phyloP scores from a whole-genome alignment of 2,329 filamentous ascomycete genomes.

The Cordyceps cicadae region DNA sequence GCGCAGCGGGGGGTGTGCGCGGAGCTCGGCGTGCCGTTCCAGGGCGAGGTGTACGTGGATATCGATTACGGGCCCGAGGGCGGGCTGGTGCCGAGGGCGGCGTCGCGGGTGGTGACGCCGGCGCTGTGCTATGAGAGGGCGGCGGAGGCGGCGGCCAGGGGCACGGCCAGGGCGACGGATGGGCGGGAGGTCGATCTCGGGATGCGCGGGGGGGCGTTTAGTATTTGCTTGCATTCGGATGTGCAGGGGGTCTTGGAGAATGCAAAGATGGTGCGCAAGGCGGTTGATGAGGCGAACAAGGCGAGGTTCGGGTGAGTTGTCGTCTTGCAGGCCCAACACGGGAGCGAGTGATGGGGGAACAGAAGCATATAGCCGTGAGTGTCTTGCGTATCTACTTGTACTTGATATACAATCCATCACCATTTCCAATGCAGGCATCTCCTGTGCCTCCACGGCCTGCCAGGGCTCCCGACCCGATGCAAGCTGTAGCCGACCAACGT shows the following conservation, averaged over 20 bases:
- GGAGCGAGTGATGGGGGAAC: too few relatives aligned
- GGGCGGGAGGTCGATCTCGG: background rate
- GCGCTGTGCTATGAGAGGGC: slow-evolving; percentile 12
- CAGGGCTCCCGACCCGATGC: too few relatives aligned
- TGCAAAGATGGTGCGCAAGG: slow-evolving; percentile 7
- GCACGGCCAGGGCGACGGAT: background rate
- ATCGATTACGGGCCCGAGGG: slow-evolving; percentile 18
- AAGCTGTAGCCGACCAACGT: too few relatives aligned
- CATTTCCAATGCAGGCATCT: too few relatives aligned
- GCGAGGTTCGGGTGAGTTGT: background rate
- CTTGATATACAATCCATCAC: too few relatives aligned
- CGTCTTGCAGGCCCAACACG: too few relatives aligned
- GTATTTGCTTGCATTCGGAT: slow-evolving; percentile 14
- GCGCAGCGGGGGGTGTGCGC: slow-evolving; percentile 15
- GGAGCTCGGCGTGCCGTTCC: slow-evolving; percentile 14
- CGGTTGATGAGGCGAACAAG: slow-evolving; percentile 8
- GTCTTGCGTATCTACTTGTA: too few relatives aligned
- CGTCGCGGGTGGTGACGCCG: slow-evolving; percentile 11
- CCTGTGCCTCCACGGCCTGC: too few relatives aligned
- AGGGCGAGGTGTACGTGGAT: slow-evolving; percentile 17
- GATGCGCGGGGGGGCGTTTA: background rate
- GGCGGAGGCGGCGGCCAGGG: background rate
- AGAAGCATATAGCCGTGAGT: too few relatives aligned
- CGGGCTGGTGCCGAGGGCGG: slow-evolving; percentile 11
- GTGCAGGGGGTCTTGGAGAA: slow-evolving; percentile 9